Base-by-base conservation (phyloP, 2,329 filamentous ascomycete species). In the Phoma herbarum region DNA sequence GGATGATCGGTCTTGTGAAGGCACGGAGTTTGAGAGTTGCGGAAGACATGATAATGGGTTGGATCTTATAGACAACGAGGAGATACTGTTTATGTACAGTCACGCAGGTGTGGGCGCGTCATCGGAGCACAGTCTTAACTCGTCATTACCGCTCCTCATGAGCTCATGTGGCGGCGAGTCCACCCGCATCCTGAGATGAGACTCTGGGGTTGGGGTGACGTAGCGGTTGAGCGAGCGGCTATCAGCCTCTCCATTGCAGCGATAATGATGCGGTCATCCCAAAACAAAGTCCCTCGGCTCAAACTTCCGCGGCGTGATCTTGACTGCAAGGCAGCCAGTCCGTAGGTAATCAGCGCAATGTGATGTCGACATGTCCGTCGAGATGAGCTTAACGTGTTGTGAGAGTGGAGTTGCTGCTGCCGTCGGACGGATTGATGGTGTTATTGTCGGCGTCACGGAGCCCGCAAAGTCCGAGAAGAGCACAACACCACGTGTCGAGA, bases 21-120 rank as follows among this genome's bases (percentile, higher is more conserved):
- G 59, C 62, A 23, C 64, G 64, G 48, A 70, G 35, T 43, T 65
- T 65, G 60, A 64, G 57, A 51, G 64, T 59, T 37, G 60, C 58
- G 43, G 65, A 59, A 44, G 64, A 62, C 66, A 70, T 70, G 45
- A 48, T 60, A 54, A 51, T 22, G 26, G 16, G n/a, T 52, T 60
- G 47, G 43, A 44, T 55, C 28, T 59, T 53, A 59, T 54, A 54
- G 50, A 59, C 23, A 50, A 53, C 3, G 39, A 41, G 11, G 44
- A 44, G 16, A 31, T 44, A 52, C 44, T 22, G 58, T 55, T 56
- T 52, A 55, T 52, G 52, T 57, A 55, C 46, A 18, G 29, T 45
- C 44, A 49, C 49, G 25, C 44, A 50, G 45, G 26, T 42, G 23
- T 50, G 33, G 20, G 45, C 31, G 46, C 50, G 45, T 54, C 50